Evolutionary conservation across 768 basidiomycete genomes (phyloP).

Genomic region (Grammothele lineata): DNA sequence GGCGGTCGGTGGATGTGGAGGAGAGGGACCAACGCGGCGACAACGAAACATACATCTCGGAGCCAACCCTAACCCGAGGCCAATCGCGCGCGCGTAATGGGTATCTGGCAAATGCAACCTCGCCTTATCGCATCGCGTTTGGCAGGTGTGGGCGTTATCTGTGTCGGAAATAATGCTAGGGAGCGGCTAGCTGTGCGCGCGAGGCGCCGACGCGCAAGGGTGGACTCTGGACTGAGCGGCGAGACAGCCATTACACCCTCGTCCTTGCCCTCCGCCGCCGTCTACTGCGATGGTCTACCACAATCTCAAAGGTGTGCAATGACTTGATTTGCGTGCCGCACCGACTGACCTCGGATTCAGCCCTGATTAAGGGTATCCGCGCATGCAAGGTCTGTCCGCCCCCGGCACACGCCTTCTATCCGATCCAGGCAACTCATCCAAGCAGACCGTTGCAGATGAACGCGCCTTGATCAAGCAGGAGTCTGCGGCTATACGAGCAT

Average conservation of each 20-base stretch:
- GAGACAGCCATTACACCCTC: neutral
- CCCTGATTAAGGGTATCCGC: slow-evolving; percentile 96
- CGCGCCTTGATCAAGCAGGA: slow-evolving; percentile 95
- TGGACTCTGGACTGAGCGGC: no score
- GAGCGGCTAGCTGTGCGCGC: no score
- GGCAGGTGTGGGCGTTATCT: neutral
- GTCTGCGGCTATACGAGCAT: slow-evolving; percentile 93
- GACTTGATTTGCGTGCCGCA: no score
- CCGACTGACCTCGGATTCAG: slow-evolving; percentile 33
- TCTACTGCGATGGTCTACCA: slow-evolving; percentile 63
- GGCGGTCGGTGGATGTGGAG: neutral
- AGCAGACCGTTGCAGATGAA: slow-evolving; percentile 95
- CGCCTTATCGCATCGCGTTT: no score
- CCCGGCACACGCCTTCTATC: neutral
- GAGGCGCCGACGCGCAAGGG: no score
- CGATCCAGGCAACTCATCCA: slow-evolving; percentile 17
- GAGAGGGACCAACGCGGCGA: neutral
- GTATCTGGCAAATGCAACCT: no score
- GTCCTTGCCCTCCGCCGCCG: slow-evolving; percentile 9
- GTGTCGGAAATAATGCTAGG: no score
- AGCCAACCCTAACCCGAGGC: no score
- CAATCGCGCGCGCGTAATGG: no score
- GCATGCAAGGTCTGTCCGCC: slow-evolving; percentile 72
- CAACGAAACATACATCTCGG: no score
- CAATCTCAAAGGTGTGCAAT: slow-evolving; percentile 72